phyloP scores from a whole-genome alignment of 805 yeast genomes.

The Candida montana region DNA sequence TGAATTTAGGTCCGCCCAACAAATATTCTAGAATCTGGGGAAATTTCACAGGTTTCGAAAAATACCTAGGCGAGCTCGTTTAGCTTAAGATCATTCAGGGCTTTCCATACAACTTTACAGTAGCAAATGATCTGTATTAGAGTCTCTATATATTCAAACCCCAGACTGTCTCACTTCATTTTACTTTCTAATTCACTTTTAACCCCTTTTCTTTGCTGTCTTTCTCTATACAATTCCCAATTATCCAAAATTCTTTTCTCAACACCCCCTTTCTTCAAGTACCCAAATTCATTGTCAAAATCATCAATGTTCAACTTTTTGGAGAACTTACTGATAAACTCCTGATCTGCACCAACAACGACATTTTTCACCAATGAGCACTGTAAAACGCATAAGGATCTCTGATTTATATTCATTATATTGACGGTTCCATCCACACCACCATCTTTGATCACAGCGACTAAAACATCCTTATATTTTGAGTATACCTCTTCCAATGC shows the following conservation, averaged over 20 bases:
- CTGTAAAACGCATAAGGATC: slow-evolving; percentile 83
- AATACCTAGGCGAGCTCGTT: too few relatives aligned
- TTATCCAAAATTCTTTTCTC: slow-evolving; percentile 68
- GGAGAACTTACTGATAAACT: slow-evolving; percentile 1
- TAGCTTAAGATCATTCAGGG: too few relatives aligned
- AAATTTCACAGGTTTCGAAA: too few relatives aligned
- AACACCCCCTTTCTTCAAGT: slow-evolving; percentile 65
- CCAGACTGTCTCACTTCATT: slow-evolving; percentile 14
- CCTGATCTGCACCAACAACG: slow-evolving; percentile 37
- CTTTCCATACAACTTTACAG: too few relatives aligned
- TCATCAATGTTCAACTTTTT: slow-evolving; percentile 23
- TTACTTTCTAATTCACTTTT: slow-evolving; percentile 50
- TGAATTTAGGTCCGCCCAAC: too few relatives aligned
- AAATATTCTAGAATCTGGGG: too few relatives aligned
- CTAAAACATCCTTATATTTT: slow-evolving; percentile 41
- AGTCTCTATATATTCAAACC: too few relatives aligned
- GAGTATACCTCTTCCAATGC: slow-evolving; percentile 50
- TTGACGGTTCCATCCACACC: slow-evolving; percentile 47
- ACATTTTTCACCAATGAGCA: slow-evolving; percentile 80
- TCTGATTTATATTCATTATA: slow-evolving; percentile 82
- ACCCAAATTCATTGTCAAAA: slow-evolving; percentile 52
- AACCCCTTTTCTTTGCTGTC: slow-evolving; percentile 86
- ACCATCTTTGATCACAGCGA: slow-evolving; percentile 70
- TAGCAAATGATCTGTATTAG: too few relatives aligned
- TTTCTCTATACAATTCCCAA: slow-evolving; percentile 68